These are phyloP conservation scores for Plasmodium gallinaceum DNA, from an alignment of 169 alveolate genomes.

Conservation along the genomic window DNA sequence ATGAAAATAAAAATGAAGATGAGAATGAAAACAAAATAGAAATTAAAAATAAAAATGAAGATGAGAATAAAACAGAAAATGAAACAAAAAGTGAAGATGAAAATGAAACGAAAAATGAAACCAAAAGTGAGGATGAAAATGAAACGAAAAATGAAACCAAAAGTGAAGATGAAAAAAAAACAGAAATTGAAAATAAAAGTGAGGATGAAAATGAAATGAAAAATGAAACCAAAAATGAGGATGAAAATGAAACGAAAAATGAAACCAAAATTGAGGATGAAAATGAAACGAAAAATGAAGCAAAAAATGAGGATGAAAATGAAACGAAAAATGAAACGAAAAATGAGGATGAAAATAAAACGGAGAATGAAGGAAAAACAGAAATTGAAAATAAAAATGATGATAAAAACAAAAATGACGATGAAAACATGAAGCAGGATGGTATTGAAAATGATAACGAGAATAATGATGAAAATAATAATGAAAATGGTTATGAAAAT, in stretches of 20 bases:
- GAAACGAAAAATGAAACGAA: too few species aligned
- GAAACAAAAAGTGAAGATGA: neutral
- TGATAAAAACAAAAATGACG: neutral
- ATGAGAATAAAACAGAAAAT: neutral
- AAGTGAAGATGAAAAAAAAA: neutral
- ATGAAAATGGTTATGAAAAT: neutral
- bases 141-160: neutral
- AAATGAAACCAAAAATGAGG: neutral
- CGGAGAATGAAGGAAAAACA: neutral
- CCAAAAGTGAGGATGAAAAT: neutral
- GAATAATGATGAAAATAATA: constrained; percentile 11
- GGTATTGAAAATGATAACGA: neutral
- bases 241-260: neutral
- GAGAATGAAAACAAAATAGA: neutral
- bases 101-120: neutral
- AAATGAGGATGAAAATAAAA: too few species aligned
- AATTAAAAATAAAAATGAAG: neutral
- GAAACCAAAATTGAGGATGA: constrained; percentile 2
- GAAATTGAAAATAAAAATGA: neutral
- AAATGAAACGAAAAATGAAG: constrained; percentile 7
- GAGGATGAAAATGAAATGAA: neutral
- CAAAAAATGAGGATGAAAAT: neutral
- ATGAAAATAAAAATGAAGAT: neutral
- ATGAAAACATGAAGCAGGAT: neutral
- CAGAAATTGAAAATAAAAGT: neutral